Conservation (phyloP, 108 stramenopile genomes). For the Chaetoceros muelleri region DNA sequence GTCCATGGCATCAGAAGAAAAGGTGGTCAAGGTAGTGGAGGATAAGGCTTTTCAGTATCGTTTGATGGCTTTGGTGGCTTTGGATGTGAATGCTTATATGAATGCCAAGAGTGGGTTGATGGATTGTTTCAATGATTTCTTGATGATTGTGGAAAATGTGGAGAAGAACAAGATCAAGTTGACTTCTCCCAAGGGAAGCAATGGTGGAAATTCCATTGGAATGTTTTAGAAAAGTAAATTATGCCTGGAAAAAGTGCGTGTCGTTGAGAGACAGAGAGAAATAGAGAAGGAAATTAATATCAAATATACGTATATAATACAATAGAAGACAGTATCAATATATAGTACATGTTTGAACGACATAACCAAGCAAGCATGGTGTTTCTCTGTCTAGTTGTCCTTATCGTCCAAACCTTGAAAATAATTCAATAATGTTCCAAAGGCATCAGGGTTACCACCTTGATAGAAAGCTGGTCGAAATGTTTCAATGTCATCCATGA, state of each 20-base stretch:
- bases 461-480: not conserved
- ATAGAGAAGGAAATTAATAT: no score
- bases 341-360: no score
- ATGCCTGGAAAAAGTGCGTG: not conserved
- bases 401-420: not conserved
- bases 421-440: not conserved
- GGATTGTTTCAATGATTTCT: slow-evolving; percentile 18
- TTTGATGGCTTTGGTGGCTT: slow-evolving; percentile 23
- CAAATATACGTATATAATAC: no score
- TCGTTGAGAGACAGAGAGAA: no score
- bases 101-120: slow-evolving; percentile 21
- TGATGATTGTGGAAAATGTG: slow-evolving; percentile 38
- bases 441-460: not conserved
- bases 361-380: no score
- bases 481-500: not conserved
- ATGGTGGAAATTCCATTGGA: slow-evolving; percentile 15
- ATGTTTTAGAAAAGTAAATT: slow-evolving; percentile 7
- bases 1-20: slow-evolving; percentile 28
- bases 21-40: slow-evolving; percentile 8
- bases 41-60: slow-evolving; percentile 11
- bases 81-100: slow-evolving; percentile 42
- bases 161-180: slow-evolving; percentile 67
- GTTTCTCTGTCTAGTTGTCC: no score
- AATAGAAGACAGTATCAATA: no score
- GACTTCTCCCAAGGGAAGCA: slow-evolving; percentile 43